Percentiles rank a stretch among this genome's conserved stretches.
These are phyloP conservation scores for Rubia balearica DNA, from an alignment of 305 asterid species.

Conservation along the genomic window DNA sequence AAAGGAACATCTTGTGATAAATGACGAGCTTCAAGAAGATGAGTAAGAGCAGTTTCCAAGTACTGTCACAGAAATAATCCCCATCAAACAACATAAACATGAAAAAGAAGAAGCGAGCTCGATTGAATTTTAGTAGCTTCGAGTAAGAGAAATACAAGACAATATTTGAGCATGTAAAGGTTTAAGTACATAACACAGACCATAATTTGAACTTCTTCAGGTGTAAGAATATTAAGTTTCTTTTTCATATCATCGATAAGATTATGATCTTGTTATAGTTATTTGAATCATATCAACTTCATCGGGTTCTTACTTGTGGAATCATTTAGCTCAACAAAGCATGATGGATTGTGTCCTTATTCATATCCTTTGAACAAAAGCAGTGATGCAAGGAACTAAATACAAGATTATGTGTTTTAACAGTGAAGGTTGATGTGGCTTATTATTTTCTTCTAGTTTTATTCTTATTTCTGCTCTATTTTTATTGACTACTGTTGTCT, in stretches of 20 bases:
- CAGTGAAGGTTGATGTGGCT: not conserved
- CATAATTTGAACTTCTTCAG: no score
- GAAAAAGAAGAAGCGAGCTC: not conserved
- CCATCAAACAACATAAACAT: slow-evolving; percentile 4
- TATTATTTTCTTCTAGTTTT: not conserved
- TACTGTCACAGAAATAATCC: slow-evolving; percentile 32
- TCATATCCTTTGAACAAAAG: not conserved
- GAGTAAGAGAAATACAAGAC: not conserved
- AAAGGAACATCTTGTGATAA: slow-evolving; percentile 40
- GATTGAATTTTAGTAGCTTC: not conserved
- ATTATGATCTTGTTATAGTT: no score
- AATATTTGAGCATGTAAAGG: not conserved
- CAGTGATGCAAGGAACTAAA: not conserved
- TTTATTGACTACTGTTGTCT: no score
- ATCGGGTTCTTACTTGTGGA: not conserved
- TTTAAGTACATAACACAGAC: not conserved
- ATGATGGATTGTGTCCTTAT: not conserved
- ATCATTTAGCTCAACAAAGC: not conserved
- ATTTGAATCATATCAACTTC: no score
- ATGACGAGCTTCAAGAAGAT: slow-evolving; percentile 72
- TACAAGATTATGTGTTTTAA: not conserved
- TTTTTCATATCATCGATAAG: no score
- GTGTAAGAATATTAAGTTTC: no score
- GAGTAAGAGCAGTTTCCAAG: slow-evolving; percentile 66
- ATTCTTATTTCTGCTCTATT: not conserved